phyloP scores from a whole-genome alignment of 2,329 filamentous ascomycete genomes.

The Fragosphaeria purpurea region DNA sequence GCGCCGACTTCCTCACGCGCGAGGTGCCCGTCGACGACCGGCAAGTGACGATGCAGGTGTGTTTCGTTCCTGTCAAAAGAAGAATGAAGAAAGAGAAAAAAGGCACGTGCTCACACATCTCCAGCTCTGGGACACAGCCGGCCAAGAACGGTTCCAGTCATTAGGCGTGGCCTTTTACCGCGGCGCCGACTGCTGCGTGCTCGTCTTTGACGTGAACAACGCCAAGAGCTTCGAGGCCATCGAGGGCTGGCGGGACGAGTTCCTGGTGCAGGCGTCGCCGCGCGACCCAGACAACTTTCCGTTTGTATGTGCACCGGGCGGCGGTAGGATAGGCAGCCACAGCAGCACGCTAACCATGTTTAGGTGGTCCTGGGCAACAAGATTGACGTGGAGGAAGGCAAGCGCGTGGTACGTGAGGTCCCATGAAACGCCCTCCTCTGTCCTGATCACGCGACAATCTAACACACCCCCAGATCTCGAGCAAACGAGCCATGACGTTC shows the following conservation, averaged over 20 bases:
- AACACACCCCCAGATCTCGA: constrained; percentile 78
- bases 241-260: constrained; percentile 97
- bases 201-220: constrained; percentile 98
- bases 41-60: constrained; percentile 84
- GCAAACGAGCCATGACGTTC: constrained; percentile 92
- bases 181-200: constrained; percentile 92
- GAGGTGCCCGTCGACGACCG: constrained; percentile 96
- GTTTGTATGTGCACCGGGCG: constrained; percentile 58
- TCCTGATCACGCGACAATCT: too few relatives aligned
- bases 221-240: constrained; percentile 98
- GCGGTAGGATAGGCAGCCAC: not conserved
- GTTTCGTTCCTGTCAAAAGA: constrained; percentile 8
- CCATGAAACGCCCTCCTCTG: too few relatives aligned
- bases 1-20: constrained; percentile 95
- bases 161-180: constrained; percentile 96
- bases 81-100: too few relatives aligned
- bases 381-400: constrained; percentile 96
- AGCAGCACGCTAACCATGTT: not conserved
- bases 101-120: too few relatives aligned
- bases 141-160: constrained; percentile 95
- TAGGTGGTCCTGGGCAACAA: constrained; percentile 96
- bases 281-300: constrained; percentile 96
- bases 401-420: constrained; percentile 63
- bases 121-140: constrained; percentile 95
- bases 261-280: constrained; percentile 92